These are phyloP conservation scores for Eucalyptus erythrocorys DNA, from an alignment of 345 rosid species.

Conservation along the genomic window DNA sequence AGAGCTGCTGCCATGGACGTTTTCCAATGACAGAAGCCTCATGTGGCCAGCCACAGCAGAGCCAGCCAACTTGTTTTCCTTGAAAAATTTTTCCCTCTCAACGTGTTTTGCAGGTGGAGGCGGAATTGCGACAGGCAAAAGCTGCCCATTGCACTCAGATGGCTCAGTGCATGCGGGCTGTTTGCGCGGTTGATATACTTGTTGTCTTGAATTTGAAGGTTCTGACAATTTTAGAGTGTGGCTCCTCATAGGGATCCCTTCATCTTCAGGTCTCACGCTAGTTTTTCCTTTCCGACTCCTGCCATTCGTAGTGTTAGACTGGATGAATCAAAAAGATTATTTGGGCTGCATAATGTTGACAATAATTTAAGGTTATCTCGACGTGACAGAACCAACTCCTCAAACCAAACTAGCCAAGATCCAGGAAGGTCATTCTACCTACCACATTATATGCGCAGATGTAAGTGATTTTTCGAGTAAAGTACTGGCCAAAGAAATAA, in stretches of 20 bases:
- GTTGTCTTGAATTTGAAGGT: conserved; percentile 33
- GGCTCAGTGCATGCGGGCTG: conserved; percentile 41
- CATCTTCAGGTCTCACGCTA: conserved; percentile 75
- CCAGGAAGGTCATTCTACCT: not conserved
- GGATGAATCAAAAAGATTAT: not conserved
- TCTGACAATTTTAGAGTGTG: conserved; percentile 34
- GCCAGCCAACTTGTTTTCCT: conserved; percentile 68
- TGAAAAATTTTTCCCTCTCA: conserved; percentile 88
- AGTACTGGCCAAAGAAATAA: not conserved
- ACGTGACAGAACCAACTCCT: not conserved
- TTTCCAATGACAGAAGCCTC: conserved; percentile 73
- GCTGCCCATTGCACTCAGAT: conserved; percentile 20
- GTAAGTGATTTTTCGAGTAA: not conserved
- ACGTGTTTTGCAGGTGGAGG: conserved; percentile 91
- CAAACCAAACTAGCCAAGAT: not conserved
- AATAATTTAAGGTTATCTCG: not conserved
- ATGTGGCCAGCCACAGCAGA: conserved; percentile 44
- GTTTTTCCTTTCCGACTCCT: conserved; percentile 90
- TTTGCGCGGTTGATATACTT: conserved; percentile 72
- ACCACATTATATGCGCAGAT: not conserved
- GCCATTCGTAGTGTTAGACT: conserved; percentile 2
- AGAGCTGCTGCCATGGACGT: conserved; percentile 79
- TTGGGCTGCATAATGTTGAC: not conserved
- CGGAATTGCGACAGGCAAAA: conserved; percentile 53
- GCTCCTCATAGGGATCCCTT: conserved; percentile 19